Conservation (phyloP, 2,329 filamentous ascomycete species). For the Calonectria hawksworthii region DNA sequence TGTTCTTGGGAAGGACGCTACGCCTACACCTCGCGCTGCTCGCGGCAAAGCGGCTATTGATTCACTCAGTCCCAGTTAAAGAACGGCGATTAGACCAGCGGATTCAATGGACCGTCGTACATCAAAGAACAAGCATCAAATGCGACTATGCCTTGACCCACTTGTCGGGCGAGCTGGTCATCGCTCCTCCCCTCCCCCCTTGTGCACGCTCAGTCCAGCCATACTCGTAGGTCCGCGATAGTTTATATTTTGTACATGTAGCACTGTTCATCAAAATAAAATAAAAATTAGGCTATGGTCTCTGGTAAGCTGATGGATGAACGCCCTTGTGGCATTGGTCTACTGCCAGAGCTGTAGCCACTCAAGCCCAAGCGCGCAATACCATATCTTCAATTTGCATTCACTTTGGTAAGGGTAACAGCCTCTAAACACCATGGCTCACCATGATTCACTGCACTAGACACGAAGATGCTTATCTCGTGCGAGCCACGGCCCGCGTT, state of each 20-base stretch:
- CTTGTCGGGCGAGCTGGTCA: background rate
- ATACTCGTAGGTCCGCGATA: background rate
- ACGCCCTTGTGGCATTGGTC: background rate
- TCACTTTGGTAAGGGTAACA: background rate
- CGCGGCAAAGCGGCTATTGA: background rate
- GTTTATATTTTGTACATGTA: background rate
- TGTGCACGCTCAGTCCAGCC: background rate
- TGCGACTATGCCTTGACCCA: background rate
- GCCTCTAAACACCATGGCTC: background rate
- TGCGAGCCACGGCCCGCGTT: background rate
- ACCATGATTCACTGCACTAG: background rate
- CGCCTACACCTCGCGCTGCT: background rate
- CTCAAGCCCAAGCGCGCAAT: background rate
- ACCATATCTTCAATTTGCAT: no score
- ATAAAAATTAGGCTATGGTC: no score
- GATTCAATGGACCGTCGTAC: background rate
- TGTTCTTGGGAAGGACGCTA: background rate
- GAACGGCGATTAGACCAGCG: background rate
- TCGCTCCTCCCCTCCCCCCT: background rate
- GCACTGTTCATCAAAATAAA: background rate
- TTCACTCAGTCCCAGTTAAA: background rate
- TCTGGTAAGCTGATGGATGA: background rate
- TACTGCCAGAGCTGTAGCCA: no score
- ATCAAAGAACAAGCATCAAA: background rate
- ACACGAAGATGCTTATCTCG: background rate